A percentile compares a stretch with the other conserved stretches of the same genome.
phyloP scores from a whole-genome alignment of 176 grass and related monocot species.

The Hsuehochloa calcarea region DNA sequence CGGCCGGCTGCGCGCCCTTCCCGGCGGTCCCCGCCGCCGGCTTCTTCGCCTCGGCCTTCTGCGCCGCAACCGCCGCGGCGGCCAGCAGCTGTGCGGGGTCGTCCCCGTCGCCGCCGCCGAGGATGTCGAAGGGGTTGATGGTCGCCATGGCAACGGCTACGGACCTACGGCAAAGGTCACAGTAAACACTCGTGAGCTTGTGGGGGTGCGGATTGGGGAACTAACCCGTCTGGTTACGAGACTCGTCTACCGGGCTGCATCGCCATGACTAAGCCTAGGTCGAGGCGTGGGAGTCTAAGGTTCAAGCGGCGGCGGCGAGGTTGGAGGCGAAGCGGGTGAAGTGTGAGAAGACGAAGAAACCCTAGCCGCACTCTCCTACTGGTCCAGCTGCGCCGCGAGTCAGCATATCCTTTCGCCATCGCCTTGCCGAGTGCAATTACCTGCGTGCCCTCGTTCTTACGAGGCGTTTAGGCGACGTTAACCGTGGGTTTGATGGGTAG shows the following conservation, averaged over 20 bases:
- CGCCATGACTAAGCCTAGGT: conserved; percentile 37
- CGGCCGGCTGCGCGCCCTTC: conserved; percentile 39
- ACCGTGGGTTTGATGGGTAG: not conserved
- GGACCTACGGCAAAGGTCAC: not conserved
- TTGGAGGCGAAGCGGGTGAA: not conserved
- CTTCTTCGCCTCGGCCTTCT: conserved; percentile 60
- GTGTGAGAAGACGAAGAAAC: conserved; percentile 44
- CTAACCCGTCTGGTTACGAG: conserved; percentile 38
- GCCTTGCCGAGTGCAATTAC: not conserved
- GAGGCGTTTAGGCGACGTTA: not conserved
- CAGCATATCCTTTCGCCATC: conserved; percentile 6
- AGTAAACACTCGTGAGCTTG: conserved; percentile 7
- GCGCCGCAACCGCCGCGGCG: conserved; percentile 40
- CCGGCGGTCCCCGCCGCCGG: conserved; percentile 31
- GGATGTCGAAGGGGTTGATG: conserved; percentile 72
- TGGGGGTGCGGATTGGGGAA: conserved; percentile 32
- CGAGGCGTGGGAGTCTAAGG: not conserved
- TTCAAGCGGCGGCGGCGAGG: not conserved
- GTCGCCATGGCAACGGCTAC: conserved; percentile 57
- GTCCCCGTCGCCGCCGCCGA: conserved; percentile 73
- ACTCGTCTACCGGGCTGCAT: conserved; percentile 29
- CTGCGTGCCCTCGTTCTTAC: not conserved
- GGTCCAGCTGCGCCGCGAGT: conserved; percentile 13
- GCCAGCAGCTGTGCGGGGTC: conserved; percentile 71
- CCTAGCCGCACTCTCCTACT: conserved; percentile 58